Evolutionary conservation across 495 filamentous ascomycete species (phyloP).

Genomic region (Penicillium psychrofluorescens): DNA sequence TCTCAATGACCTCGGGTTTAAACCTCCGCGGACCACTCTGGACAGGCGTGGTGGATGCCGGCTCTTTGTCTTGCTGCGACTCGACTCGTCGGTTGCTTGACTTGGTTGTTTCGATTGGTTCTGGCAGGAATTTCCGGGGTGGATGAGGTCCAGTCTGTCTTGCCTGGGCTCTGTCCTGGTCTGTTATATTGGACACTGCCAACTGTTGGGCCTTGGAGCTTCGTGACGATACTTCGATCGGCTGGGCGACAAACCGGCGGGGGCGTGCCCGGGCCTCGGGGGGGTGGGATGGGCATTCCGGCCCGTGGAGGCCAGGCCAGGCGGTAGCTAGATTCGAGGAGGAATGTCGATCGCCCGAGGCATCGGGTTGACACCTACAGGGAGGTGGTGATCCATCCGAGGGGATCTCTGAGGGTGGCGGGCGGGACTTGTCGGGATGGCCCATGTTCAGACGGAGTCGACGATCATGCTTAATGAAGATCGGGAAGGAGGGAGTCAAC

Average conservation of each 20-base stretch:
- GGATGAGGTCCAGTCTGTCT: neutral
- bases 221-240: conserved; percentile 60
- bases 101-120: conserved; percentile 23
- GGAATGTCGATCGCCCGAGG: too few relatives aligned
- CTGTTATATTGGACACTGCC: neutral
- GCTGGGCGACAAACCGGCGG: conserved; percentile 48
- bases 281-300: too few relatives aligned
- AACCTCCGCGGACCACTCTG: conserved; percentile 36
- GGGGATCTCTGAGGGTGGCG: too few relatives aligned
- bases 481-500: too few relatives aligned
- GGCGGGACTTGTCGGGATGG: too few relatives aligned
- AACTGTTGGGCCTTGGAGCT: conserved; percentile 43
- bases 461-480: too few relatives aligned
- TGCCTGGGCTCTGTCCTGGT: neutral
- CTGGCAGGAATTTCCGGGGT: conserved; percentile 15
- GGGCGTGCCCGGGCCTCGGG: neutral
- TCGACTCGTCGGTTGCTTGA: conserved; percentile 9
- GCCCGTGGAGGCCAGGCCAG: too few relatives aligned
- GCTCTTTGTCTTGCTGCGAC: conserved; percentile 1
- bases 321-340: too few relatives aligned
- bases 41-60: conserved; percentile 4
- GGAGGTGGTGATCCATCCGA: too few relatives aligned
- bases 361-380: too few relatives aligned
- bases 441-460: too few relatives aligned
- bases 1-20: conserved; percentile 52